Percentiles rank a stretch among this genome's conserved stretches.
phyloP scores from a whole-genome alignment of 2,329 filamentous ascomycete species.

The Fusarium nurragi region DNA sequence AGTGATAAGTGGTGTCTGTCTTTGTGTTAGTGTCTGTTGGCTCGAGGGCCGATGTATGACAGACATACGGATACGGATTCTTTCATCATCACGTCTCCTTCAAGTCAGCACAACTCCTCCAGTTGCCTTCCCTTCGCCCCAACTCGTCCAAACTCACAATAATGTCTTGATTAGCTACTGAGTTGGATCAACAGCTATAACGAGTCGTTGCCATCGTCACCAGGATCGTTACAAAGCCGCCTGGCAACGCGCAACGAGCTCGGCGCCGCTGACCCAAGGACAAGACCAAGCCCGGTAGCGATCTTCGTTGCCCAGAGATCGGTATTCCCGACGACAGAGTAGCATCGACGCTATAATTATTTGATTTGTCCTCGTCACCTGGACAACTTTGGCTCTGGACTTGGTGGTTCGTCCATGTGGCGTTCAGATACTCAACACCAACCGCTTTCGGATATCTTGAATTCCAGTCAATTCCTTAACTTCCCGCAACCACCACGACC shows the following conservation, averaged over 20 bases:
- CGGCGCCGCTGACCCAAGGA: slow-evolving; percentile 36
- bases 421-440: slow-evolving; percentile 40
- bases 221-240: slow-evolving; percentile 12
- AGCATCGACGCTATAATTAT: slow-evolving; percentile 17
- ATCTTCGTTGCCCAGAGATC: slow-evolving; percentile 34
- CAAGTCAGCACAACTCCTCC: not conserved
- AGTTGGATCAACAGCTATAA: slow-evolving; percentile 1
- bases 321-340: slow-evolving; percentile 34
- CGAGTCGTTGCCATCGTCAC: slow-evolving; percentile 8
- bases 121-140: not conserved
- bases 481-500: slow-evolving; percentile 27
- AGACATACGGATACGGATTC: not conserved
- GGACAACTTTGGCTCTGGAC: slow-evolving; percentile 36
- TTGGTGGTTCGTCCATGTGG: slow-evolving; percentile 25
- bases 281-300: slow-evolving; percentile 28
- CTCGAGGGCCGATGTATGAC: slow-evolving; percentile 18
- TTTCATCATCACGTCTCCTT: slow-evolving; percentile 16
- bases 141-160: not conserved
- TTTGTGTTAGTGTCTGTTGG: slow-evolving; percentile 26
- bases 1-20: slow-evolving; percentile 13
- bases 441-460: slow-evolving; percentile 39
- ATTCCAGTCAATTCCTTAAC: slow-evolving; percentile 40
- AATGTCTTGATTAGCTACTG: not conserved
- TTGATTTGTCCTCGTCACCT: slow-evolving; percentile 35
- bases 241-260: slow-evolving; percentile 32